phyloP scores from a whole-genome alignment of 192 early-diverging fungal species.

The Gryganskiella cystojenkinii region DNA sequence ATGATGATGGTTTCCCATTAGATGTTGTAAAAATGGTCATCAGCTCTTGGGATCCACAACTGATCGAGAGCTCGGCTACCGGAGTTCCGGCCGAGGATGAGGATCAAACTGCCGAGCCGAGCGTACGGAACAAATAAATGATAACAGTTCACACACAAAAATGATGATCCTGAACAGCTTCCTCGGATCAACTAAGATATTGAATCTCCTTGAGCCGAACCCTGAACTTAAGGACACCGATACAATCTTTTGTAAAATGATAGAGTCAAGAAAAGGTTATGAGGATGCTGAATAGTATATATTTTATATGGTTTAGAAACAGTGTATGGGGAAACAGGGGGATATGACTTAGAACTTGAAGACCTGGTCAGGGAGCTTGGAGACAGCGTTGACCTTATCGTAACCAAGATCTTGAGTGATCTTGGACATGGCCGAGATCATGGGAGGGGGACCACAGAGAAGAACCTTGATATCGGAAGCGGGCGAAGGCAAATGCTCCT shows the following conservation, averaged over 20 bases:
- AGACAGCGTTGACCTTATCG: slow-evolving; percentile 78
- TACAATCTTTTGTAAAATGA: too few relatives aligned
- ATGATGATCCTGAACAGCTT: too few relatives aligned
- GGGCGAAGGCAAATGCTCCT: slow-evolving; percentile 74
- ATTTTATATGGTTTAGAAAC: not conserved
- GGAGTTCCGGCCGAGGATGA: slow-evolving; percentile 2
- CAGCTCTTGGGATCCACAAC: slow-evolving; percentile 30
- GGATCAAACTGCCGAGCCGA: not conserved
- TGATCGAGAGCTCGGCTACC: not conserved
- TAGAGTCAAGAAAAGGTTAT: too few relatives aligned
- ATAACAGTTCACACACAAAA: too few relatives aligned
- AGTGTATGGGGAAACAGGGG: not conserved
- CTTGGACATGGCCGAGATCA: slow-evolving; percentile 85
- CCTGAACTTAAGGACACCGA: too few relatives aligned
- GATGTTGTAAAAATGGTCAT: slow-evolving; percentile 30
- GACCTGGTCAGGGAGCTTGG: slow-evolving; percentile 86
- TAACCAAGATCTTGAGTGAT: slow-evolving; percentile 80
- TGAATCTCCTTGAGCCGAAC: too few relatives aligned
- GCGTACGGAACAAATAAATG: slow-evolving; percentile 29
- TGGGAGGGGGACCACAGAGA: slow-evolving; percentile 92
- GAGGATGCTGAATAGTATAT: too few relatives aligned
- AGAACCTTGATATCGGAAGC: slow-evolving; percentile 88
- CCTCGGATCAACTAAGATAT: too few relatives aligned
- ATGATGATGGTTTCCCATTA: not conserved
- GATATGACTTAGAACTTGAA: slow-evolving; percentile 83